A percentile compares a stretch with the other conserved stretches of the same genome.
Evolutionary conservation across 2,329 filamentous ascomycete genomes (phyloP).

Genomic region (Alternaria sp.): DNA sequence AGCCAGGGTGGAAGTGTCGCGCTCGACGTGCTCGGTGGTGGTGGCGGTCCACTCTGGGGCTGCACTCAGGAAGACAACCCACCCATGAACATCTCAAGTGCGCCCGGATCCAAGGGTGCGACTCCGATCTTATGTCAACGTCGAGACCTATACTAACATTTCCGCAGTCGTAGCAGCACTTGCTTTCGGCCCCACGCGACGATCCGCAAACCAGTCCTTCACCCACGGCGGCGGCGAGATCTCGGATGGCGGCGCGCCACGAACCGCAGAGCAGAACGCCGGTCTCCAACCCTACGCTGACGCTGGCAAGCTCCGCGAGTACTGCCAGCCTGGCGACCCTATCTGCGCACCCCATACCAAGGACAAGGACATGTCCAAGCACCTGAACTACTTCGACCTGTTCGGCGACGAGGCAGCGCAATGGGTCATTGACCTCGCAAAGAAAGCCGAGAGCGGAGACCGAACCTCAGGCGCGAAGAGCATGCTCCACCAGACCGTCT

Average conservation of each 20-base stretch:
- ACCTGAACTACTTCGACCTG: slow-evolving; percentile 62
- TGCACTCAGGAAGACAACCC: slow-evolving; percentile 31
- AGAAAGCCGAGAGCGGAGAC: slow-evolving; percentile 15
- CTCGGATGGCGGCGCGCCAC: slow-evolving; percentile 28
- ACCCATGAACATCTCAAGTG: slow-evolving; percentile 22
- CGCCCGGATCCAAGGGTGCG: slow-evolving; percentile 32
- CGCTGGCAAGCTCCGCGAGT: slow-evolving; percentile 63
- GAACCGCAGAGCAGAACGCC: slow-evolving; percentile 26
- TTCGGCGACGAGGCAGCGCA: slow-evolving; percentile 30
- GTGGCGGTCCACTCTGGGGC: slow-evolving; percentile 33
- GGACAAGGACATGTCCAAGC: slow-evolving; percentile 59
- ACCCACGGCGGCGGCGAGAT: slow-evolving; percentile 30
- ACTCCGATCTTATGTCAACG: background rate
- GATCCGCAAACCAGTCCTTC: slow-evolving; percentile 31
- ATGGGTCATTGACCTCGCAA: slow-evolving; percentile 29
- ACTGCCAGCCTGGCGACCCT: slow-evolving; percentile 67
- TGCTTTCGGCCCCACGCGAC: slow-evolving; percentile 31
- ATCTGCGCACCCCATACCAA: slow-evolving; percentile 63
- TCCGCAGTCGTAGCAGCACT: slow-evolving; percentile 30
- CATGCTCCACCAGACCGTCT: slow-evolving; percentile 28
- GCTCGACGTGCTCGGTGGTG: slow-evolving; percentile 33
- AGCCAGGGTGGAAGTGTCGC: slow-evolving; percentile 35
- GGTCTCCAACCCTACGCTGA: slow-evolving; percentile 31
- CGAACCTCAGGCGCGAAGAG: slow-evolving; percentile 20
- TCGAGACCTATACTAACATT: slow-evolving; percentile 7